Evolutionary conservation across 1,139 yeast genomes (phyloP), one percentile per base, ranked within the genome.

Genomic region (Kurtzmaniella quercitrusa): DNA sequence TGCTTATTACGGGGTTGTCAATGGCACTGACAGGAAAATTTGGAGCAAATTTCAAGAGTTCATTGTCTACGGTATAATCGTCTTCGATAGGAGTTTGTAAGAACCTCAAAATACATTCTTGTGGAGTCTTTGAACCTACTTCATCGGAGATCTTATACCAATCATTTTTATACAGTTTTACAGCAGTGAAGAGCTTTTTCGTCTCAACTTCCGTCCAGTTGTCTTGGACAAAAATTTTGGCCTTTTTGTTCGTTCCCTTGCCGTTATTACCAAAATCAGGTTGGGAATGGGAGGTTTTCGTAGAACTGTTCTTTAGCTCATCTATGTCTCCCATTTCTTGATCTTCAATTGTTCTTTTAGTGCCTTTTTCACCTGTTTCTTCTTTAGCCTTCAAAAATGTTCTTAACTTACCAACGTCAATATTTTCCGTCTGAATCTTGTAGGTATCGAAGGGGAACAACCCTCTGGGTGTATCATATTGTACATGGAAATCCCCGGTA

Each of bases 1-100:
- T 93, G 33, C 95, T 85, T 69, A 93, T 77, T 3, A 93, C 91
- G 1, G 99, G 98, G 60, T 93, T 93, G 55, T 93, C 98, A 23
- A 84, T 80, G 38, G 89, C 79, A 42, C 89, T 81, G 40, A 88
- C 83, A 7, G 98, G 96, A 46, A 91, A 74, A 58, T 85, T 85
- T 3, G 94, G 83, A 3, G 93, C 85, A 62, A 78, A 90, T 58
- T 84, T 86, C 52, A 91, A 72, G 23, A 82, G 59, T 17, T 25
- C 23, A 17, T 29, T 27, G 14, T 68, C 69, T 38, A 68, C 70
- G 48, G 60, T 63, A 56, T 77, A 86, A 46, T 75, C 68, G 58
- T 89, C 96, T 58, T 89, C 96, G 49, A 86, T 83, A 21, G 96
- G 95, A 47, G 89, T 64, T 54, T 85, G 85, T 47, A 90, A 70